Percentiles rank a stretch among this genome's conserved stretches.
Conservation (phyloP, 345 rosid genomes). For the Theobroma cacao region DNA sequence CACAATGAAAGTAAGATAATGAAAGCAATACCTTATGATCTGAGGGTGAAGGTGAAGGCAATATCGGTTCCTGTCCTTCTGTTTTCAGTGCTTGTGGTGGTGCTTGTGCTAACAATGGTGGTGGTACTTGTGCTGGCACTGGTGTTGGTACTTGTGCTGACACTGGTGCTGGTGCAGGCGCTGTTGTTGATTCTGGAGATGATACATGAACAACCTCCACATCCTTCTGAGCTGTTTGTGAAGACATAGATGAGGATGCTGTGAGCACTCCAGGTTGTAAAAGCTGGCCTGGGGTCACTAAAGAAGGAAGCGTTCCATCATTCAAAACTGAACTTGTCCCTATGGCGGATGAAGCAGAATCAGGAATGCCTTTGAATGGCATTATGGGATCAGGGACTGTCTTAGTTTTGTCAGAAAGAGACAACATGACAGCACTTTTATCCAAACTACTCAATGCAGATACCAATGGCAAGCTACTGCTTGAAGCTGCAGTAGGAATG, state of each 20-base stretch:
- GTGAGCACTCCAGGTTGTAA: slow-evolving; percentile 27
- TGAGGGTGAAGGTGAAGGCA: slow-evolving; percentile 33
- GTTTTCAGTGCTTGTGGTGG: background rate
- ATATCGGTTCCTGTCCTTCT: slow-evolving; percentile 28
- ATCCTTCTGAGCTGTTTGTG: slow-evolving; percentile 32
- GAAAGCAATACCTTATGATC: slow-evolving; percentile 27
- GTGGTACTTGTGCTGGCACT: background rate
- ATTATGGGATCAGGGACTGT: slow-evolving; percentile 15
- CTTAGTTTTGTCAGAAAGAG: slow-evolving; percentile 21
- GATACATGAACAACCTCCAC: slow-evolving; percentile 30
- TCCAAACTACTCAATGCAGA: slow-evolving; percentile 22
- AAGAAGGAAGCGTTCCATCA: slow-evolving; percentile 28
- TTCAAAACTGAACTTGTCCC: slow-evolving; percentile 18
- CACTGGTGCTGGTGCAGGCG: background rate
- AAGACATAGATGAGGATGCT: slow-evolving; percentile 21
- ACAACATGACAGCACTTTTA: slow-evolving; percentile 10
- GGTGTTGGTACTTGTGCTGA: background rate
- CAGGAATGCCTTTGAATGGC: slow-evolving; percentile 26
- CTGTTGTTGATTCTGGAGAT: slow-evolving; percentile 14
- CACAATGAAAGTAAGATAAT: background rate
- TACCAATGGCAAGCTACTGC: slow-evolving; percentile 21
- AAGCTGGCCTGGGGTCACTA: slow-evolving; percentile 41
- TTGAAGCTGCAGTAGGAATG: slow-evolving; percentile 23
- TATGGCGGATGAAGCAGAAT: slow-evolving; percentile 14
- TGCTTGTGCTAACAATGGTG: background rate